phyloP scores from a whole-genome alignment of 2,329 filamentous ascomycete genomes.

The Hansfordia pulvinata region DNA sequence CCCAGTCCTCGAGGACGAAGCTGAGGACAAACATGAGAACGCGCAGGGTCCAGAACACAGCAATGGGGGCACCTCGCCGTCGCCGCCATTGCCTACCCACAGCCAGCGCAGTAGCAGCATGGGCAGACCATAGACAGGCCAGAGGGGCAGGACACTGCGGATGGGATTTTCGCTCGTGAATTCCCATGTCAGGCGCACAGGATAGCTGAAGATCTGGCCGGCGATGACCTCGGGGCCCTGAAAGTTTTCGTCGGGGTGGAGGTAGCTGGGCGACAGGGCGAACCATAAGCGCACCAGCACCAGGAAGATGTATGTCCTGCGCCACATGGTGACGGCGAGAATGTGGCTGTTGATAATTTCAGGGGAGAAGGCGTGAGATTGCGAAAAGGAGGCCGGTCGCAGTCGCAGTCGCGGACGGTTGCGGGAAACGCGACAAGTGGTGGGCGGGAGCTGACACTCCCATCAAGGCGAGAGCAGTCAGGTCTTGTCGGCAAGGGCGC shows the following conservation, averaged over 20 bases:
- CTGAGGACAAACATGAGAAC: slow-evolving; percentile 88
- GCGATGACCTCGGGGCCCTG: slow-evolving; percentile 96
- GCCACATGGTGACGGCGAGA: slow-evolving; percentile 61
- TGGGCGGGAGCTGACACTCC: no score
- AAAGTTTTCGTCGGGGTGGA: slow-evolving; percentile 98
- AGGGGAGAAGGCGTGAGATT: no score
- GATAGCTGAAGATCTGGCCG: slow-evolving; percentile 85
- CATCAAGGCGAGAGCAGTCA: no score
- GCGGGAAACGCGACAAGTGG: no score
- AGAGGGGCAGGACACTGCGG: slow-evolving; percentile 91
- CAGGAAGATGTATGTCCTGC: slow-evolving; percentile 75
- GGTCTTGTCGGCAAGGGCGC: no score
- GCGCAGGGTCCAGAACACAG: slow-evolving; percentile 81
- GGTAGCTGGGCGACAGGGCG: slow-evolving; percentile 85
- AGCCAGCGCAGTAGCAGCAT: slow-evolving; percentile 90
- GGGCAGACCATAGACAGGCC: slow-evolving; percentile 86
- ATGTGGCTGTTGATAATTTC: no score
- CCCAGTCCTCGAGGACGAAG: slow-evolving; percentile 97
- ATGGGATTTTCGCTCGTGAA: slow-evolving; percentile 82
- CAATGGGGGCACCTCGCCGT: slow-evolving; percentile 63
- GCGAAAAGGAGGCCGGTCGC: no score
- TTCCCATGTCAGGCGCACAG: slow-evolving; percentile 86
- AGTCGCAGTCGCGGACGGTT: no score
- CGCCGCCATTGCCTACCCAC: slow-evolving; percentile 70
- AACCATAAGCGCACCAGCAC: slow-evolving; percentile 85